Percentiles rank a stretch among this genome's conserved stretches.
Conservation (phyloP, 768 basidiomycete species). For the Lentinula edodes region DNA sequence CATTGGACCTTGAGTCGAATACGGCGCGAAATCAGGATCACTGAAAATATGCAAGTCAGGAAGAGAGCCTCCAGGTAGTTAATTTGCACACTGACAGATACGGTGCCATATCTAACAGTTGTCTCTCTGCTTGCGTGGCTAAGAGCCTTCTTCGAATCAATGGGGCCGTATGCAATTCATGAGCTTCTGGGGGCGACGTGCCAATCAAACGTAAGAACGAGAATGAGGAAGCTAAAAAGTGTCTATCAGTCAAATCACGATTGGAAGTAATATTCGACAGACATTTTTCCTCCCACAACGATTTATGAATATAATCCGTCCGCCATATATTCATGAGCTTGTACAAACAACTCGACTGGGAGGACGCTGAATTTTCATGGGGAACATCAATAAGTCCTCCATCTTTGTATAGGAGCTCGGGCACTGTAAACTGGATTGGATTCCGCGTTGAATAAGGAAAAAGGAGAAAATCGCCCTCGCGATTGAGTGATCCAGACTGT, state of each 20-base stretch:
- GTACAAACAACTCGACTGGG: conserved; percentile 49
- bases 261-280: not conserved
- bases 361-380: conserved; percentile 39
- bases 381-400: conserved; percentile 70
- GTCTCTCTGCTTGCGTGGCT: conserved; percentile 39
- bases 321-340: conserved; percentile 90
- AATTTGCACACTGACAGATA: conserved; percentile 18
- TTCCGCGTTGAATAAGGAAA: conserved; percentile 84
- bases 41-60: conserved; percentile 24
- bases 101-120: conserved; percentile 31
- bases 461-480: conserved; percentile 83
- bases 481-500: conserved; percentile 71
- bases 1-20: conserved; percentile 25
- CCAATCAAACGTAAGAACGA: conserved; percentile 74
- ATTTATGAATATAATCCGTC: conserved; percentile 70
- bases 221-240: conserved; percentile 51
- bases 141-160: conserved; percentile 52
- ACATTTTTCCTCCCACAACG: conserved; percentile 49
- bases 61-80: not conserved
- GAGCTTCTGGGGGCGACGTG: conserved; percentile 58
- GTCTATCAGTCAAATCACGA: conserved; percentile 1
- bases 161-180: conserved; percentile 54
- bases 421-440: conserved; percentile 76
- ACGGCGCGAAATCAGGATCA: conserved; percentile 48
- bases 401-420: conserved; percentile 71